A percentile compares a stretch with the other conserved stretches of the same genome.
Evolutionary conservation across 2,329 filamentous ascomycete genomes (phyloP).

Genomic region (Cercospora citrullina): DNA sequence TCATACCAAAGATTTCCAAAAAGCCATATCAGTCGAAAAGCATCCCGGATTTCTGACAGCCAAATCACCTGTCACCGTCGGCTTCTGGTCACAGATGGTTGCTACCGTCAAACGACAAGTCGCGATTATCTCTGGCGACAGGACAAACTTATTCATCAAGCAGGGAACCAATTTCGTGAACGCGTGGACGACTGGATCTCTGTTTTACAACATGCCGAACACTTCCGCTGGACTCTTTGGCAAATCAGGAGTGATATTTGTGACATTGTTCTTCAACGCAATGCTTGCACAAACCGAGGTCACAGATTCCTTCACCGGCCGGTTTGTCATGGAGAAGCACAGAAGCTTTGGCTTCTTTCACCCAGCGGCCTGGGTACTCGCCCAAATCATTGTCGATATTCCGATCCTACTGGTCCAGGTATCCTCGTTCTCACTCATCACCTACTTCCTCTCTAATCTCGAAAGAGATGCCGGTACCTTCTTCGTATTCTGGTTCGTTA

Average conservation of each 20-base stretch:
- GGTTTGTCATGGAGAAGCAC: conserved; percentile 51
- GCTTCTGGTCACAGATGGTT: conserved; percentile 57
- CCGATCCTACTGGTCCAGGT: conserved; percentile 48
- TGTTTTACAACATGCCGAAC: conserved; percentile 64
- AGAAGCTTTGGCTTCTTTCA: conserved; percentile 41
- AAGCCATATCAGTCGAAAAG: conserved; percentile 56
- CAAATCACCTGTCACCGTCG: conserved; percentile 58
- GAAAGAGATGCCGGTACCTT: conserved; percentile 53
- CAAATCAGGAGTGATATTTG: conserved; percentile 64
- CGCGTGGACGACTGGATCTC: conserved; percentile 62
- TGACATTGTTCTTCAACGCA: conserved; percentile 62
- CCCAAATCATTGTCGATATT: conserved; percentile 52
- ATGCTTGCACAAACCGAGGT: conserved; percentile 67
- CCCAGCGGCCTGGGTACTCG: conserved; percentile 50
- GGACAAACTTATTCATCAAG: conserved; percentile 51
- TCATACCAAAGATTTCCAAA: conserved; percentile 55
- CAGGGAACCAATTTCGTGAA: conserved; percentile 59
- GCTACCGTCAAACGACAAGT: conserved; percentile 59
- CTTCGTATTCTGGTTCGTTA: conserved; percentile 61
- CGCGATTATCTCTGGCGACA: conserved; percentile 65
- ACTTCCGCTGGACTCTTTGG: conserved; percentile 62
- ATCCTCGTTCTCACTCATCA: conserved; percentile 42
- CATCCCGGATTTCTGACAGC: conserved; percentile 45
- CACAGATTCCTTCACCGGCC: conserved; percentile 50
- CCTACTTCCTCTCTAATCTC: conserved; percentile 65